Percentiles rank a stretch among this genome's conserved stretches.
Evolutionary conservation across 495 filamentous ascomycete species (phyloP).

Genomic region (Penicillium dipodomyicola): DNA sequence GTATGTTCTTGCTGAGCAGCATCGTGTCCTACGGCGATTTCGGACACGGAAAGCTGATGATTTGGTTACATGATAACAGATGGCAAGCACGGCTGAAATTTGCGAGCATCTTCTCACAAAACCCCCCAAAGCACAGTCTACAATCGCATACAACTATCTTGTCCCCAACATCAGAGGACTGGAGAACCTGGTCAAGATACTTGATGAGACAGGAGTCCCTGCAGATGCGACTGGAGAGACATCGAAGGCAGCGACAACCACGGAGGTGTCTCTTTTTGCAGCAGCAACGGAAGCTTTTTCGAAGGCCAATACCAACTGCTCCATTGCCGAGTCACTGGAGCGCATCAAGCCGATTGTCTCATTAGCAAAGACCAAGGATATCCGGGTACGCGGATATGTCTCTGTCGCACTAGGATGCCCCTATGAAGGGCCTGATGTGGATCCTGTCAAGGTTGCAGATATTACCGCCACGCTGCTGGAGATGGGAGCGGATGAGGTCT

Average conservation of each 20-base stretch:
- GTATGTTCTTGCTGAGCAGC: conserved; percentile 40
- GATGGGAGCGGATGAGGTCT: conserved; percentile 95
- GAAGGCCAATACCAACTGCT: conserved; percentile 87
- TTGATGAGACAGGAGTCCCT: conserved; percentile 40
- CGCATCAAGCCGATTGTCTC: conserved; percentile 73
- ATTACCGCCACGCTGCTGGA: conserved; percentile 80
- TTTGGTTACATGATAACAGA: conserved; percentile 49
- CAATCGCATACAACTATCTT: conserved; percentile 89
- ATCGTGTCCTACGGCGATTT: background rate
- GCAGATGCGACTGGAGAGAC: conserved; percentile 40
- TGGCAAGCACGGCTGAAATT: conserved; percentile 87
- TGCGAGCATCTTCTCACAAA: conserved; percentile 66
- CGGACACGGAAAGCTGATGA: conserved; percentile 6
- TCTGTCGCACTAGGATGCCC: conserved; percentile 93
- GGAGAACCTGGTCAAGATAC: conserved; percentile 50
- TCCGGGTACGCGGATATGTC: conserved; percentile 88
- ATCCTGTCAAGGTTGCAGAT: conserved; percentile 75
- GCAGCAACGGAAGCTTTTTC: conserved; percentile 92
- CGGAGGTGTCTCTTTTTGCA: conserved; percentile 88
- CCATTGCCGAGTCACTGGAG: conserved; percentile 74
- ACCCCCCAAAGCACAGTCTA: conserved; percentile 55
- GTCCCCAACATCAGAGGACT: conserved; percentile 86
- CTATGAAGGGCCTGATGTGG: conserved; percentile 83
- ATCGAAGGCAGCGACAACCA: conserved; percentile 35
- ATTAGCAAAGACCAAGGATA: conserved; percentile 64